A percentile compares a stretch with the other conserved stretches of the same genome.
Evolutionary conservation across 305 asterid genomes (phyloP).

Genomic region (Rubia tinctorum): DNA sequence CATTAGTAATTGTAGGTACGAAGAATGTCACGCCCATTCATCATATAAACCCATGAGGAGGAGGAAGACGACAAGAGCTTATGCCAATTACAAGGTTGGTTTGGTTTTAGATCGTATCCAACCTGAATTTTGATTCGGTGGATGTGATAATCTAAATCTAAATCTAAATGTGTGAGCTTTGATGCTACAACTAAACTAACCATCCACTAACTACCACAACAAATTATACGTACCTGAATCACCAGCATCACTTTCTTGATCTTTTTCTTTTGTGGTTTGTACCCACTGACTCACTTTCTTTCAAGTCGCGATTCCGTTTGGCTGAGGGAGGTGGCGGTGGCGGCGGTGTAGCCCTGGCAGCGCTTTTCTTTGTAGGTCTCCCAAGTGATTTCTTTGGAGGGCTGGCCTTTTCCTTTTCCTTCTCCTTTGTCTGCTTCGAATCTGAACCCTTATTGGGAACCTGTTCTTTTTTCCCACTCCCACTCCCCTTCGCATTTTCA

Average conservation of each 20-base stretch:
- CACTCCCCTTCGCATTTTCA: conserved; percentile 3
- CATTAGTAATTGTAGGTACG: background rate
- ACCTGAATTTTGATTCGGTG: background rate
- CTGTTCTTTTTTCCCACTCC: conserved; percentile 9
- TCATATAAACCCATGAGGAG: background rate
- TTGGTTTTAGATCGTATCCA: background rate
- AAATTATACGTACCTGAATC: background rate
- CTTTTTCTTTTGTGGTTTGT: conserved; percentile 60
- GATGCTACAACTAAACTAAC: background rate
- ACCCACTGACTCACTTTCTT: conserved; percentile 32
- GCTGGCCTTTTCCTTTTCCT: conserved; percentile 17
- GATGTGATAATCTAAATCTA: background rate
- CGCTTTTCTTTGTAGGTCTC: conserved; percentile 9
- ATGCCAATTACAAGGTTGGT: background rate
- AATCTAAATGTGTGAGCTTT: background rate
- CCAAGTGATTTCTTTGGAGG: conserved; percentile 8
- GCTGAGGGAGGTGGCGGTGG: conserved; percentile 21
- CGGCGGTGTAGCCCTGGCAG: background rate
- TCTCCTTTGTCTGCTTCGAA: conserved; percentile 9
- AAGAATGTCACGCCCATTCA: background rate
- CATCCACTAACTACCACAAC: conserved; percentile 8
- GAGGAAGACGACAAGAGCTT: background rate
- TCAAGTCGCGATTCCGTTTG: conserved; percentile 48
- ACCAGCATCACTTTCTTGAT: conserved; percentile 44
- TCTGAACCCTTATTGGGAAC: background rate